Base-by-base conservation (phyloP, 768 basidiomycete genomes). In the Pleurotus citrinopileatus region DNA sequence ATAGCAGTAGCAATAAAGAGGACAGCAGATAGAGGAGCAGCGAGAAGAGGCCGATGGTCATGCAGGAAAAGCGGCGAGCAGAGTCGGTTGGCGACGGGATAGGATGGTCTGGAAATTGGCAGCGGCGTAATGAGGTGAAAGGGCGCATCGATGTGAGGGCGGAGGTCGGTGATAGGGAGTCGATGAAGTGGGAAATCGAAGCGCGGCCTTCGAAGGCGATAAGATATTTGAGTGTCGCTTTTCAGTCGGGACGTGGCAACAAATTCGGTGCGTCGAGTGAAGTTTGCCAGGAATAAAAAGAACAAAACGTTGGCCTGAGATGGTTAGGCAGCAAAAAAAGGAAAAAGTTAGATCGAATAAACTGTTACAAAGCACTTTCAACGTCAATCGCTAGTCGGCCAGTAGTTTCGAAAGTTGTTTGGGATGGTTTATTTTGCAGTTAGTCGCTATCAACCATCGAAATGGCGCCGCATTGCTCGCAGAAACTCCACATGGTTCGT, bases 391-490 rank as follows among this genome's bases (percentile, higher is more conserved):
- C n/a, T n/a, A n/a, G n/a, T n/a, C n/a, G n/a, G n/a, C n/a, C n/a
- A n/a, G n/a, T n/a, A n/a, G 46, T 27, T 23, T n/a, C 17, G 22
- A 20, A 15, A 1, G 8, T 22, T 27, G n/a, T 1, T 15, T 6
- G 26, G n/a, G n/a, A 20, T 51, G 29, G 48, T 3, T 9, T 17
- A 27, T 23, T 25, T 13, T 44, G 43, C 13, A n/a, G 32, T 73
- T 71, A 86, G 69, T 88, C 85, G 70, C 77, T 78, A 65, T 91
- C 86, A 70, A 92, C 86, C 85, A 91, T 91, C 58, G 89, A 89
- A 68, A 92, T 91, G 55, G 90, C 86, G 69, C 90, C 90, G 67
- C 90, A 92, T 73, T 90, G 79, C 77, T 91, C 89, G 68, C 90
- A 92, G 66, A 88, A 86, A 63, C 84, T 86, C 90, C 90, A 92